Evolutionary conservation across 2,329 filamentous ascomycete genomes (phyloP).

Genomic region (Teratosphaeria nubilosa): DNA sequence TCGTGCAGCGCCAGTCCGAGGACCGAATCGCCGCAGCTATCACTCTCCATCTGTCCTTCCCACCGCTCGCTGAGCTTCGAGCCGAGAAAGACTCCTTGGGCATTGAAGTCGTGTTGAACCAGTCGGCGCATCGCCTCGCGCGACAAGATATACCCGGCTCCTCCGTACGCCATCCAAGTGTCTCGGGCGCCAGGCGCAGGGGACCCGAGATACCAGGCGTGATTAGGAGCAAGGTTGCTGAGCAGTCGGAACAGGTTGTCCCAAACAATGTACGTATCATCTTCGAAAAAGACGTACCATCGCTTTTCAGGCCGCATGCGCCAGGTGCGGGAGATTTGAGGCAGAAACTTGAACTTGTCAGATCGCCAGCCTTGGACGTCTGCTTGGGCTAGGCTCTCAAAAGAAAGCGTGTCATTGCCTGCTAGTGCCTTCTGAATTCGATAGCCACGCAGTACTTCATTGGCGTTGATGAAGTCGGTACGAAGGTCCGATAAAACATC

Average conservation of each 20-base stretch:
- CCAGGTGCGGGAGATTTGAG: constrained; percentile 42
- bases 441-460: background rate
- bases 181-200: constrained; percentile 15
- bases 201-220: constrained; percentile 44
- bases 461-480: constrained; percentile 1
- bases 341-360: constrained; percentile 46
- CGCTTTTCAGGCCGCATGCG: constrained; percentile 20
- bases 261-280: constrained; percentile 39
- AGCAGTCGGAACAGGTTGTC: constrained; percentile 23
- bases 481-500: constrained; percentile 9
- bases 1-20: background rate
- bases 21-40: background rate
- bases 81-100: background rate
- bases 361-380: constrained; percentile 32
- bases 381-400: background rate
- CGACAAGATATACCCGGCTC: background rate
- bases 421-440: constrained; percentile 6
- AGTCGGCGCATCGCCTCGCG: background rate
- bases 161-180: background rate
- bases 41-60: background rate
- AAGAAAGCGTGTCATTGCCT: constrained; percentile 8
- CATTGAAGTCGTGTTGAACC: background rate
- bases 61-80: background rate
- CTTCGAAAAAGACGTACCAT: constrained; percentile 46
- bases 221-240: constrained; percentile 29